These are phyloP conservation scores for Spathaspora passalidarum DNA, from an alignment of 805 yeast genomes.

Conservation along the genomic window DNA sequence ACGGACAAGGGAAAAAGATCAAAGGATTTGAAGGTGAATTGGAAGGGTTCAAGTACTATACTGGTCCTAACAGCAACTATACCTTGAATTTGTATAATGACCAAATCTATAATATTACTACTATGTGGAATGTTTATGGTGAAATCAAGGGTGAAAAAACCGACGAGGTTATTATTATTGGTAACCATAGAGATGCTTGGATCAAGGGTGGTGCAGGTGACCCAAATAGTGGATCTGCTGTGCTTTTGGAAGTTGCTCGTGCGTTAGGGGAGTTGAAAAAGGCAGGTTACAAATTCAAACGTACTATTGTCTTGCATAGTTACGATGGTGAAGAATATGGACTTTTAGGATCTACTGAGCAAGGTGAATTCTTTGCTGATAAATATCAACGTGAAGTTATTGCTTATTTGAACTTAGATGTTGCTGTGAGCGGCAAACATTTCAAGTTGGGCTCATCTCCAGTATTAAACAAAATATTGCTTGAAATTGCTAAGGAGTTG, in stretches of 20 bases:
- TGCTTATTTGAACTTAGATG: conserved; percentile 51
- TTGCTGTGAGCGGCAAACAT: conserved; percentile 50
- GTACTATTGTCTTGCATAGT: conserved; percentile 36
- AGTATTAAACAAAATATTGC: conserved; percentile 45
- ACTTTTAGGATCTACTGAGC: conserved; percentile 54
- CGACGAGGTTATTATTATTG: conserved; percentile 40
- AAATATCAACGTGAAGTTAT: conserved; percentile 41
- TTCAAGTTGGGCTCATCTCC: conserved; percentile 54
- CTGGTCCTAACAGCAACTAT: conserved; percentile 36
- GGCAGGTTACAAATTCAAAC: conserved; percentile 36
- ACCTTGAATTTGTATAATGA: conserved; percentile 40
- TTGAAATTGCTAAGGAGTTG: conserved; percentile 45
- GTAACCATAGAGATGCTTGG: conserved; percentile 48
- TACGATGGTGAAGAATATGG: conserved; percentile 51
- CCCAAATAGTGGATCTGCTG: conserved; percentile 45
- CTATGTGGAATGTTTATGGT: conserved; percentile 43
- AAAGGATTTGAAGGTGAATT: conserved; percentile 39
- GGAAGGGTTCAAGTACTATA: conserved; percentile 35
- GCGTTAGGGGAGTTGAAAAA: conserved; percentile 37
- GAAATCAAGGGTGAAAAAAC: conserved; percentile 38
- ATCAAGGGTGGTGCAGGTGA: conserved; percentile 48
- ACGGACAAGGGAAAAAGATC: conserved; percentile 33
- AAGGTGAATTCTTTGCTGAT: conserved; percentile 47
- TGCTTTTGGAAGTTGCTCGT: conserved; percentile 40
- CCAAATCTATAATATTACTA: conserved; percentile 38